Evolutionary conservation across 2,329 filamentous ascomycete genomes (phyloP), one percentile per base, ranked within the genome.

Genomic region (Diplodia corticola): DNA sequence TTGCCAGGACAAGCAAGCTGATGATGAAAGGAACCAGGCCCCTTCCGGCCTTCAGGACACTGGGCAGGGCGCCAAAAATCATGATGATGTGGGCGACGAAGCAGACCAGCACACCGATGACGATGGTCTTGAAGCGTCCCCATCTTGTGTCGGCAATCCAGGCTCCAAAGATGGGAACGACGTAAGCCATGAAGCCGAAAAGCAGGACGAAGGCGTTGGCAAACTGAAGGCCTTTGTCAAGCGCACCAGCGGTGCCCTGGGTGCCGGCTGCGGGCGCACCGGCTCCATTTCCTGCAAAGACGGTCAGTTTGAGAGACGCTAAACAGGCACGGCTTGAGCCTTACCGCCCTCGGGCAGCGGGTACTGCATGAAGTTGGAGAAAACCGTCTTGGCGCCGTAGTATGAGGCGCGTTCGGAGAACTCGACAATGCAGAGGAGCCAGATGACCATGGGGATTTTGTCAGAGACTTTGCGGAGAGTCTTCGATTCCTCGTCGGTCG

Each of bases 291-390:
- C 60, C 65, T 63, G 44, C 22, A 3, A 20, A 13, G 10, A 1
- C 4, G 15, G 10, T 66, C 30, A 66, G 40, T 20, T 24, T 22
- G 4, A 40, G 20, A 24, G 22, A 60, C 7, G 20, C 10, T 3
- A 46, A 4, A 15, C 10, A 0, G 5, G 17, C 10, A 9, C 22
- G 0, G 17, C 1, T 10, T 20, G 24, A 28, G 10, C 57, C 59
- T 50, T 20, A 67, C 77, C 75, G 7, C 75, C 77, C 15, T 67
- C 44, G 2, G 88, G 88, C 4, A 90, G 73, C 3, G 84, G 83
- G 10, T 84, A 84, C 70, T 89, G 85, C 71, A 90, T 83, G 70
- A 84, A 90, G 73, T 90, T 90, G 68, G 80, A 80, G 73, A 88
- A 87, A 7, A 85, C 76, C 0, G 82, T 82, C 68, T 83, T 80